Base-by-base conservation (phyloP, 306 rosid species). In the Styphnolobium japonicum region DNA sequence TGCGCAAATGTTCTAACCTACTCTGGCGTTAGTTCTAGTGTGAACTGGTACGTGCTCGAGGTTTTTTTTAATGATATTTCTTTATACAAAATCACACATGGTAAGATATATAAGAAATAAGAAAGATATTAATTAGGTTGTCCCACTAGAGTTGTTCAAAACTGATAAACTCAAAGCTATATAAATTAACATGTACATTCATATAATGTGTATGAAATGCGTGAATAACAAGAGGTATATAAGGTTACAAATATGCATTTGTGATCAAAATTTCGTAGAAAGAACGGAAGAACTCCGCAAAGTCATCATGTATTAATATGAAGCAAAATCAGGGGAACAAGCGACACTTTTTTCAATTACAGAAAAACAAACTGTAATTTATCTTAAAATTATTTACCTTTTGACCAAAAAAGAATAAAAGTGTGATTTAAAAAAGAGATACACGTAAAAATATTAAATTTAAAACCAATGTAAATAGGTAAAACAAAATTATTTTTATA, bases 1-100 rank as follows among this genome's bases (percentile, higher is more conserved):
- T 60, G n/a, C 42, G 55, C 69, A 73, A 72, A 40, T 72, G 42
- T 46, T 68, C 77, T 70, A 22, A 71, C 53, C 43, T 29, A 70
- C 76, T 55, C 60, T 7, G 36, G 37, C 31, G 10, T 2, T 55
- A 71, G 36, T n/a, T n/a, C n/a, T n/a, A n/a, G n/a, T n/a, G n/a
- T n/a, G n/a, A n/a, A n/a, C n/a, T n/a, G n/a, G n/a, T n/a, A n/a
- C n/a, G n/a, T n/a, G n/a, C n/a, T n/a, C n/a, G n/a, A n/a, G n/a
- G n/a, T n/a, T n/a, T n/a, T n/a, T n/a, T n/a, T n/a, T n/a, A n/a
- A n/a, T n/a, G n/a, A n/a, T n/a, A n/a, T n/a, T n/a, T n/a, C n/a
- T n/a, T n/a, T n/a, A n/a, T n/a, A n/a, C n/a, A n/a, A n/a, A n/a
- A n/a, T n/a, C n/a, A n/a, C n/a, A n/a, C n/a, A n/a, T n/a, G n/a